Conservation (phyloP, 2,329 filamentous ascomycete genomes). For the Beauveria sp. region DNA sequence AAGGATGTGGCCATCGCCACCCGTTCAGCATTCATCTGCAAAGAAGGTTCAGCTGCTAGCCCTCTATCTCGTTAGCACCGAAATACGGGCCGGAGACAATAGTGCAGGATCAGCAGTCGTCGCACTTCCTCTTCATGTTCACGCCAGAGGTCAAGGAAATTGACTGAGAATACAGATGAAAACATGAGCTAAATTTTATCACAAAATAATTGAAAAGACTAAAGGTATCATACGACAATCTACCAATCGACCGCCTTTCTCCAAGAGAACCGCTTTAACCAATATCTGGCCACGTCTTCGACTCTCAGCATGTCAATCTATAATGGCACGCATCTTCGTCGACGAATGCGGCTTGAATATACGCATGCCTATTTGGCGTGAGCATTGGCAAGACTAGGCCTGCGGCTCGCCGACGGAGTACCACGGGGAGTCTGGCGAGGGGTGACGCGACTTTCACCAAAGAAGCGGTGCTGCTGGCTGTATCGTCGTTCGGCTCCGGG, state of each 20-base stretch:
- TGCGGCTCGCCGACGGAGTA: constrained; percentile 29
- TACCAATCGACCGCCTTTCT: background rate
- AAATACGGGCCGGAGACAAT: background rate
- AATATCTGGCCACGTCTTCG: background rate
- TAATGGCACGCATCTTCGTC: no score
- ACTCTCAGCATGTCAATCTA: no score
- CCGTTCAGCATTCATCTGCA: background rate
- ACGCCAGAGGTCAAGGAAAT: background rate
- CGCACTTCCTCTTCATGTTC: background rate
- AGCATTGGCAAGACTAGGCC: constrained; percentile 19
- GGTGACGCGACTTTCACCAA: constrained; percentile 33
- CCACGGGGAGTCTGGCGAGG: constrained; percentile 29
- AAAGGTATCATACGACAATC: background rate
- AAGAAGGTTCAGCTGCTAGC: background rate
- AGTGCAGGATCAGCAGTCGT: background rate
- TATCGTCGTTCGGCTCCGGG: constrained; percentile 21
- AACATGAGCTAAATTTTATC: background rate
- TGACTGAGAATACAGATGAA: background rate
- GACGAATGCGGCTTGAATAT: no score
- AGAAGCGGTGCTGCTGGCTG: constrained; percentile 34
- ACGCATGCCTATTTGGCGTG: background rate
- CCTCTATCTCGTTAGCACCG: background rate
- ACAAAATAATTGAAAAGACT: background rate
- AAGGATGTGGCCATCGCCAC: background rate
- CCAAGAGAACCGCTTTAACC: background rate